These are phyloP conservation scores for Phytophthora pseudosyringae DNA, from an alignment of 352 stramenopile genomes.

Conservation along the genomic window DNA sequence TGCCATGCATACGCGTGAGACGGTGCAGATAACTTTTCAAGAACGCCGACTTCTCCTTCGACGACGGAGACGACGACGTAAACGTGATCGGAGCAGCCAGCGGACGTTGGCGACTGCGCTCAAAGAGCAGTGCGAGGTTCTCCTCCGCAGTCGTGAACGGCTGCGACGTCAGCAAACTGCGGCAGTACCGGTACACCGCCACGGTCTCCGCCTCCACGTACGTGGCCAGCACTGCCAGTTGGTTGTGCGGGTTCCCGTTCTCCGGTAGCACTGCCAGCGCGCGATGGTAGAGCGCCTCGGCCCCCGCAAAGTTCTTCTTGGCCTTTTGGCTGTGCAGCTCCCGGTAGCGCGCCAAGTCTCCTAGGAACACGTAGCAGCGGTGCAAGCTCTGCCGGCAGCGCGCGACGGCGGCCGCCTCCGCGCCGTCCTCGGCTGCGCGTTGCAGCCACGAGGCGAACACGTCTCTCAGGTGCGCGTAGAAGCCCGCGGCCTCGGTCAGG, in stretches of 20 bases:
- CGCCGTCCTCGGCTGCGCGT: slow-evolving; percentile 15
- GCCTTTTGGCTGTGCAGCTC: slow-evolving; percentile 85
- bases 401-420: slow-evolving; percentile 7
- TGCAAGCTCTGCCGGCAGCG: slow-evolving; percentile 73
- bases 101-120: slow-evolving; percentile 82
- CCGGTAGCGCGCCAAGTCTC: slow-evolving; percentile 80
- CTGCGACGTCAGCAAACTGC: slow-evolving; percentile 82
- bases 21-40: slow-evolving; percentile 90
- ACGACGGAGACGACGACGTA: slow-evolving; percentile 45
- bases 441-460: slow-evolving; percentile 58
- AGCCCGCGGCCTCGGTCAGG: slow-evolving; percentile 58
- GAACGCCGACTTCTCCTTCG: slow-evolving; percentile 82
- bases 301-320: slow-evolving; percentile 84
- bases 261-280: slow-evolving; percentile 72
- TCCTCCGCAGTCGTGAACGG: slow-evolving; percentile 90
- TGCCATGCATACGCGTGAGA: slow-evolving; percentile 86
- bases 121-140: slow-evolving; percentile 90
- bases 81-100: slow-evolving; percentile 50
- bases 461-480: slow-evolving; percentile 78
- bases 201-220: slow-evolving; percentile 92
- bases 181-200: slow-evolving; percentile 91
- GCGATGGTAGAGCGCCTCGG: slow-evolving; percentile 76
- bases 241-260: slow-evolving; percentile 89
- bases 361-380: slow-evolving; percentile 85
- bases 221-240: slow-evolving; percentile 83